phyloP scores from a whole-genome alignment of 768 basidiomycete species.

The Lepiota brunneoincarnata region DNA sequence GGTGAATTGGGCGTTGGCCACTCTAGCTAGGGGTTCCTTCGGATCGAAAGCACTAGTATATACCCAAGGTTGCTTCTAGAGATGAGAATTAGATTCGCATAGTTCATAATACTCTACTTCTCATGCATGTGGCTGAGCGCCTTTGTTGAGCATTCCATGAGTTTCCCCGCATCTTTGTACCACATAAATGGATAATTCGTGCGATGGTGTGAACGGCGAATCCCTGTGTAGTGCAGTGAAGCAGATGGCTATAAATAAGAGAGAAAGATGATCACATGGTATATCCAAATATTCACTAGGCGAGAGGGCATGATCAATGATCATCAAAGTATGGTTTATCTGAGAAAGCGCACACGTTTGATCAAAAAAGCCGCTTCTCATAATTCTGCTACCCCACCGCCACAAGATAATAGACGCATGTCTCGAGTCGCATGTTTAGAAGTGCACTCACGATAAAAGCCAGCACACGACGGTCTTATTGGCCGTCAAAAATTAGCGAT shows the following conservation, averaged over 20 bases:
- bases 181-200: background rate
- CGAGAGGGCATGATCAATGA: background rate
- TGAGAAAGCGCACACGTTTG: background rate
- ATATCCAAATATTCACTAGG: background rate
- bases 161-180: too few relatives aligned
- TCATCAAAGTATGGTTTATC: background rate
- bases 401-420: background rate
- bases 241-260: constrained; percentile 1
- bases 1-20: too few relatives aligned
- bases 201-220: constrained; percentile 1
- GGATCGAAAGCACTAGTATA: too few relatives aligned
- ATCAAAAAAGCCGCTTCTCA: background rate
- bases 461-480: too few relatives aligned
- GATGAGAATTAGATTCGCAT: too few relatives aligned
- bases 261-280: constrained; percentile 2
- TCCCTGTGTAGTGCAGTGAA: background rate
- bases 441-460: background rate
- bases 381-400: background rate
- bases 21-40: too few relatives aligned
- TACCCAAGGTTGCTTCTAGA: too few relatives aligned
- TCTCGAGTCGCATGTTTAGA: background rate
- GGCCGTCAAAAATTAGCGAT: too few relatives aligned
- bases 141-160: too few relatives aligned
- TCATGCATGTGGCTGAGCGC: too few relatives aligned
- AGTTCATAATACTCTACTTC: too few relatives aligned